These are phyloP conservation scores for Bruguiera hainesii DNA, from an alignment of 441 rosid genomes.

Conservation along the genomic window DNA sequence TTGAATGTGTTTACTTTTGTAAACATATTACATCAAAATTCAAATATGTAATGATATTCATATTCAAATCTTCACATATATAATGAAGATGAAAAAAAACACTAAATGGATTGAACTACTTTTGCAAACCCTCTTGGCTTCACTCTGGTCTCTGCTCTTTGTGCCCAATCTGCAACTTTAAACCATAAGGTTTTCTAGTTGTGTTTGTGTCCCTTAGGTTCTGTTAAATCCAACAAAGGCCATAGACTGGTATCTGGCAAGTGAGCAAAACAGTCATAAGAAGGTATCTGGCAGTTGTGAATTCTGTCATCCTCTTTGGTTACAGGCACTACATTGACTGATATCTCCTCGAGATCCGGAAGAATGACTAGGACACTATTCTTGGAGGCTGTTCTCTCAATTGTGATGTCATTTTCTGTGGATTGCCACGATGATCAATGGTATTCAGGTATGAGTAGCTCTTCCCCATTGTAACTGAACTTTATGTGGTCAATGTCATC, in stretches of 20 bases:
- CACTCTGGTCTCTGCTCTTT: too few species aligned
- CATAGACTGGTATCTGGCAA: slow-evolving; percentile 18
- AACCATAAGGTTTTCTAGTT: too few species aligned
- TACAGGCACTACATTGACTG: slow-evolving; percentile 67
- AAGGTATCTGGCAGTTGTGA: slow-evolving; percentile 61
- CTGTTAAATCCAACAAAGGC: slow-evolving; percentile 19
- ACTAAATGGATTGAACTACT: too few species aligned
- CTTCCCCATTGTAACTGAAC: slow-evolving; percentile 51
- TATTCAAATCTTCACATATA: too few species aligned
- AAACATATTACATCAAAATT: too few species aligned
- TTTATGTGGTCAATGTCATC: slow-evolving; percentile 48
- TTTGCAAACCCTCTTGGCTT: too few species aligned
- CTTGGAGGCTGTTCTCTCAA: slow-evolving; percentile 52
- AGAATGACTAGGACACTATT: slow-evolving; percentile 54
- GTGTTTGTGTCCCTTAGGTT: too few species aligned
- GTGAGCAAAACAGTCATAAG: slow-evolving; percentile 65
- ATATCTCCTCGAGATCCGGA: slow-evolving; percentile 50
- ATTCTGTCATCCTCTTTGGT: slow-evolving; percentile 70
- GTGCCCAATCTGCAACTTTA: too few species aligned
- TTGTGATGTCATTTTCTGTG: slow-evolving; percentile 40
- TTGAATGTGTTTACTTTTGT: too few species aligned
- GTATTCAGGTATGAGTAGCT: slow-evolving; percentile 42
- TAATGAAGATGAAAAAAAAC: too few species aligned
- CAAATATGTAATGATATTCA: too few species aligned
- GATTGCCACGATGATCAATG: slow-evolving; percentile 52